Base-by-base conservation (phyloP, 164 flowering plant genomes). In the Berberis thunbergii region DNA sequence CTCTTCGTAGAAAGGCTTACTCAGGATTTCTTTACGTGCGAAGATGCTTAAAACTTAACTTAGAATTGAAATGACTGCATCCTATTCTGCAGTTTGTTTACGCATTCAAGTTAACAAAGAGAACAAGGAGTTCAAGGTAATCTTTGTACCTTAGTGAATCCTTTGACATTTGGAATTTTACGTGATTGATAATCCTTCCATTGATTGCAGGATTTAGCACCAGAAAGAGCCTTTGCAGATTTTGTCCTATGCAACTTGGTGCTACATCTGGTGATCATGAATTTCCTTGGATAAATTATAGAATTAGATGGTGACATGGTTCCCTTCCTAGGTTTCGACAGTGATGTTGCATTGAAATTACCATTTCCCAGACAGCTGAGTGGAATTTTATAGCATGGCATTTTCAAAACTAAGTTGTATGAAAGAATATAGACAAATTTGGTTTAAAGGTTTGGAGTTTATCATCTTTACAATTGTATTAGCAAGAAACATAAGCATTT, bases 81-180 rank as follows among this genome's bases (percentile, higher is more conserved):
- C 10, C 38, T 50, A 67, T 62, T 8, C 41, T 57, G 60, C 80
- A 91, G 98, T 94, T 69, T 87, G 97, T 69, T 95, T 95, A 59
- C 89, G 99, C 12, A 95, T 91, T 64, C 97, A 91, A 81, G 96
- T 95, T 68, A 95, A 95, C 88, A 91, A 91, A 76, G 97, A 91
- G 70, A 94, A 94, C 86, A 94, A 94, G 86, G 99, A 94, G 81
- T 94, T 94, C 70, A 94, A 94, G 96, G 99, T 91, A 79, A 62
- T 41, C 9, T 60, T 41, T 67, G 7, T 43, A 13, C 44, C 10
- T 6, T 1, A 8, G 8, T 1, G 6, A 26, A 26, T n/a, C 26
- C 44, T 40, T 43, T 42, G 55, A 10, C 7, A 7, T 13, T 40
- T 4, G 1, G 49, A 57, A 39, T 39, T 45, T 62, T 59, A 69